A percentile compares a stretch with the other conserved stretches of the same genome.
Conservation (phyloP, 2,329 filamentous ascomycete genomes). For the Scedosporium apiospermum region DNA sequence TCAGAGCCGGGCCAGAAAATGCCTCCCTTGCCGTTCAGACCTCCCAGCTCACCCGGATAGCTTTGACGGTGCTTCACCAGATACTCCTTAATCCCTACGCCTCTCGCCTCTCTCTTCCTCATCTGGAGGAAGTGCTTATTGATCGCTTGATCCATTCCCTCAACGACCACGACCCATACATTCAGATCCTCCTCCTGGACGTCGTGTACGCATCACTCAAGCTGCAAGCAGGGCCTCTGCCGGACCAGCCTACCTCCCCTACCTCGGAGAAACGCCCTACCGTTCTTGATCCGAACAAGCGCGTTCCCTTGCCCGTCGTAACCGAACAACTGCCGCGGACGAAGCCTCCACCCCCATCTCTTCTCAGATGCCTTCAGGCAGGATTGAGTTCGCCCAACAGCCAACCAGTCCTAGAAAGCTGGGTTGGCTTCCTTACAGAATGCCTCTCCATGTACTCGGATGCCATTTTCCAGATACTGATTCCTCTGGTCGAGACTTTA, state of each 20-base stretch:
- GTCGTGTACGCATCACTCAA: conserved; percentile 67
- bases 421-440: conserved; percentile 78
- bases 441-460: conserved; percentile 77
- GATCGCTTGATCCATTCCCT: conserved; percentile 56
- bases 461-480: conserved; percentile 79
- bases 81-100: conserved; percentile 58
- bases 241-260: conserved; percentile 33
- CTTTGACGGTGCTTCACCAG: conserved; percentile 60
- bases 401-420: conserved; percentile 75
- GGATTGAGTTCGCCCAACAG: conserved; percentile 69
- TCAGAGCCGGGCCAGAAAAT: conserved; percentile 25
- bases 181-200: conserved; percentile 71
- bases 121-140: conserved; percentile 63
- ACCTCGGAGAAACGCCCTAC: conserved; percentile 36
- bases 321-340: conserved; percentile 26
- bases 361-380: conserved; percentile 78
- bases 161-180: conserved; percentile 51
- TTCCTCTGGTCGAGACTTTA: conserved; percentile 84
- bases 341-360: conserved; percentile 36
- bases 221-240: conserved; percentile 38
- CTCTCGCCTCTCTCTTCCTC: conserved; percentile 46
- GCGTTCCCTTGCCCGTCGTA: background rate
- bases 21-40: conserved; percentile 32
- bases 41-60: conserved; percentile 60
- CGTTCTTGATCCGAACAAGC: conserved; percentile 24